Base-by-base conservation (phyloP, 129 eudicot genomes). In the Ambrosia artemisiifolia region DNA sequence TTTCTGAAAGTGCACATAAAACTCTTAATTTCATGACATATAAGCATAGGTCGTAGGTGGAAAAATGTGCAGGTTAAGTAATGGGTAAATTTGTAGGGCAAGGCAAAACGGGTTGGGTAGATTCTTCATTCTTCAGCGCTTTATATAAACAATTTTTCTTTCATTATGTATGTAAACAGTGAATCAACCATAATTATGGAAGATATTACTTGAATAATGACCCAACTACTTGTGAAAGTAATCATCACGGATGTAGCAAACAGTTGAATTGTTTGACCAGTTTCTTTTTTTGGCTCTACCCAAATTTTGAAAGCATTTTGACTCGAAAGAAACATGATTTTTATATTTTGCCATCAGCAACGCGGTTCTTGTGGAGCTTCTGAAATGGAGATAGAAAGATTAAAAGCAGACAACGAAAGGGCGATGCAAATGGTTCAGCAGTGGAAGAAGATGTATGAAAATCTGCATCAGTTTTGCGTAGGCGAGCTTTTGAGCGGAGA, bases 361-460 rank as follows among this genome's bases (percentile, higher is more conserved):
- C 79, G 82, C 74, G 95, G 91, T 69, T 93, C 98, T 74, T 69
- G 84, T 55, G 96, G 88, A 66, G 92, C 91, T 64, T 79, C 92
- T 54, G 88, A 85, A 79, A 76, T 93, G 87, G 98, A 93, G 73
- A 75, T 85, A 60, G 92, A 87, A 74, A 85, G 95, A 72, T 72
- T 87, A 34, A 93, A 86, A 72, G 69, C 28, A 16, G 96, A 90
- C 3, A 83, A 75, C 73, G 72, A 48, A 73, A 82, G 86, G 76
- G 80, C 93, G 6, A 70, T 84, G 82, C 91, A 88, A 72, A 76
- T 86, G 95, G 54, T 87, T 17, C 85, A 94, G 34, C 95, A 88
- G 51, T 94, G 96, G 96, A 85, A 90, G 82, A 88, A 84, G 12
- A 90, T 85, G 91, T 85, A 87, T 48, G 87, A 85, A 70, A 80